Conservation (phyloP, 352 stramenopile genomes). For the Pythium rhizo-oryzae region DNA sequence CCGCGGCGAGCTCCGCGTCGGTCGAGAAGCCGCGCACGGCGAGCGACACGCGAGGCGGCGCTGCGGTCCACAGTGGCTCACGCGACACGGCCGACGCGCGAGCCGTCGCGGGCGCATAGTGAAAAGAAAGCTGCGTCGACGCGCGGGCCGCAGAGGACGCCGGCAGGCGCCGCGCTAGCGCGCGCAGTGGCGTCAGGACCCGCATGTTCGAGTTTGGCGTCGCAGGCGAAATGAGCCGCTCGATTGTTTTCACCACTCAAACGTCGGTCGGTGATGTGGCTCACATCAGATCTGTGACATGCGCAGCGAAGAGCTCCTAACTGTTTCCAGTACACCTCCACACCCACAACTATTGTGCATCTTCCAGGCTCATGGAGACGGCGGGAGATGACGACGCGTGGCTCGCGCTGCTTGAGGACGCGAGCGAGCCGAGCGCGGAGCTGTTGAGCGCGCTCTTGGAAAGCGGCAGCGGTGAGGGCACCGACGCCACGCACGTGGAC, state of each 20-base stretch:
- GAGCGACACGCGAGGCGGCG: not conserved
- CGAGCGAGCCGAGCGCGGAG: not conserved
- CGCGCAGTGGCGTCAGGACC: constrained; percentile 1
- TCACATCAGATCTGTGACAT: constrained; percentile 20
- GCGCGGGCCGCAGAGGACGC: not conserved
- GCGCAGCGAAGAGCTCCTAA: constrained; percentile 1
- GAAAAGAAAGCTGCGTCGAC: not conserved
- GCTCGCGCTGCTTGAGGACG: not conserved
- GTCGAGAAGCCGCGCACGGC: constrained; percentile 4
- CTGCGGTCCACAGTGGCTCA: constrained; percentile 3
- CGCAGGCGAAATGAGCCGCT: too few species aligned
- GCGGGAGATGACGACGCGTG: not conserved
- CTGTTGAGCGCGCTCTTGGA: not conserved
- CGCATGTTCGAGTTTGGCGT: constrained; percentile 1
- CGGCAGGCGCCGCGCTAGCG: constrained; percentile 8
- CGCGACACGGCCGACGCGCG: not conserved
- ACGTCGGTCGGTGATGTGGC: constrained; percentile 2
- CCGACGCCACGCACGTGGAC: not conserved
- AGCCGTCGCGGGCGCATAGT: not conserved
- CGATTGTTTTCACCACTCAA: not conserved
- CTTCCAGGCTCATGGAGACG: not conserved
- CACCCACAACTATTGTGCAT: too few species aligned
- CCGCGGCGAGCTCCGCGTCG: constrained; percentile 19
- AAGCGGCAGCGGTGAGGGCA: not conserved
- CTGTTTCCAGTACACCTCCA: too few species aligned